These are phyloP conservation scores for Aspergillus caelatus DNA, from an alignment of 2,329 filamentous ascomycete genomes.

Conservation along the genomic window DNA sequence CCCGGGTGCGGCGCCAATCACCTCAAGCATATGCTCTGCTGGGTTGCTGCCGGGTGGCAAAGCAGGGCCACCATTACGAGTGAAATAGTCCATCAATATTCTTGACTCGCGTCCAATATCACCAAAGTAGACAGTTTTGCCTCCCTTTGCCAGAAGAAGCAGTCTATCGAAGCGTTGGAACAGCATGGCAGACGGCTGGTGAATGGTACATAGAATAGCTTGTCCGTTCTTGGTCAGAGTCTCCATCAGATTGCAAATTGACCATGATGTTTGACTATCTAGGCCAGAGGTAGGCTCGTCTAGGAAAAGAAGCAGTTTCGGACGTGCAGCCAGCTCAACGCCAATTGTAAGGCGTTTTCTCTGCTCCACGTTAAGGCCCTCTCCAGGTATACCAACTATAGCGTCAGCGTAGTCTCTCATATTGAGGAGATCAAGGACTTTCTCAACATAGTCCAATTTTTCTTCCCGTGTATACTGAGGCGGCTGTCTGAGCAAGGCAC, in stretches of 20 bases:
- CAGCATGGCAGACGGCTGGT: slow-evolving; percentile 86
- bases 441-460: slow-evolving; percentile 80
- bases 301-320: slow-evolving; percentile 81
- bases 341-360: slow-evolving; percentile 79
- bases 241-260: slow-evolving; percentile 79
- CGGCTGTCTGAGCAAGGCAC: slow-evolving; percentile 81
- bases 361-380: slow-evolving; percentile 66
- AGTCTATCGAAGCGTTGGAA: slow-evolving; percentile 77
- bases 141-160: slow-evolving; percentile 63
- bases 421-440: slow-evolving; percentile 74
- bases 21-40: slow-evolving; percentile 69
- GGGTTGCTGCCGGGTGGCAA: slow-evolving; percentile 67
- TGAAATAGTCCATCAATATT: slow-evolving; percentile 63
- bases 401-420: slow-evolving; percentile 91
- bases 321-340: slow-evolving; percentile 90
- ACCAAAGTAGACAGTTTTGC: slow-evolving; percentile 67
- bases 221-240: slow-evolving; percentile 84
- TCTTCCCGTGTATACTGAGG: slow-evolving; percentile 67
- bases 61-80: slow-evolving; percentile 55
- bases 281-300: slow-evolving; percentile 91
- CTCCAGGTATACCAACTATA: slow-evolving; percentile 80
- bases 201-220: slow-evolving; percentile 88
- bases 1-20: slow-evolving; percentile 59
- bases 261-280: slow-evolving; percentile 87
- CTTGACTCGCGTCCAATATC: slow-evolving; percentile 60